Evolutionary conservation across 2,329 filamentous ascomycete genomes (phyloP).

Genomic region (Herpotrichia juniperi): DNA sequence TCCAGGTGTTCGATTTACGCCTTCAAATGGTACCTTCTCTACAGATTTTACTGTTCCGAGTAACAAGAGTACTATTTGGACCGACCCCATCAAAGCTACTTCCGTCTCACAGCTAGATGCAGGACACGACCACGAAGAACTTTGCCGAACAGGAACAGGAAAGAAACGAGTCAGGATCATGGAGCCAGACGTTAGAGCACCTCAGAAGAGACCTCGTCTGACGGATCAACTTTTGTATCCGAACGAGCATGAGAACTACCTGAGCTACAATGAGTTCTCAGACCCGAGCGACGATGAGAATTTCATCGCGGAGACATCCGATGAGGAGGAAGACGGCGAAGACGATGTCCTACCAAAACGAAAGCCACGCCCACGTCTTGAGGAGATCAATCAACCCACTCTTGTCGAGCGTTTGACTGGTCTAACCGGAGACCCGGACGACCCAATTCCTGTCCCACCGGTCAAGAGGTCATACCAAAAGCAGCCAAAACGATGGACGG

Average conservation of each 20-base stretch:
- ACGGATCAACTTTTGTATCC: background rate
- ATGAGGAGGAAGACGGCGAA: constrained; percentile 4
- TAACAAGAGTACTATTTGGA: background rate
- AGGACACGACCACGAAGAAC: background rate
- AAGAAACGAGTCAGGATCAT: constrained; percentile 7
- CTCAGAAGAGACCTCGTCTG: constrained; percentile 4
- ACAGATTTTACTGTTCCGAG: constrained; percentile 41
- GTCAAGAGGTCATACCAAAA: constrained; percentile 13
- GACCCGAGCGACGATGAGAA: background rate
- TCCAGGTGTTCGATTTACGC: constrained; percentile 42
- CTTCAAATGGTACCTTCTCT: constrained; percentile 52
- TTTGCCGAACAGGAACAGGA: background rate
- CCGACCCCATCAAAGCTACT: background rate
- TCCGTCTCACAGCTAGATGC: background rate
- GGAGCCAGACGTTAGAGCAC: background rate
- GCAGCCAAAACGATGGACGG: background rate
- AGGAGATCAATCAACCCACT: constrained; percentile 21
- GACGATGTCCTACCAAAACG: constrained; percentile 3
- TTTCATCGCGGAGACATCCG: background rate
- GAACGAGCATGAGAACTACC: background rate
- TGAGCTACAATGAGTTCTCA: background rate
- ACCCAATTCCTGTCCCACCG: constrained; percentile 29
- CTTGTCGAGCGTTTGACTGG: constrained; percentile 42
- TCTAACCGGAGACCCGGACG: constrained; percentile 39
- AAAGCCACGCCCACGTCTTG: background rate